Conservation (phyloP, 805 yeast species). For the Candida endomychidarum region DNA sequence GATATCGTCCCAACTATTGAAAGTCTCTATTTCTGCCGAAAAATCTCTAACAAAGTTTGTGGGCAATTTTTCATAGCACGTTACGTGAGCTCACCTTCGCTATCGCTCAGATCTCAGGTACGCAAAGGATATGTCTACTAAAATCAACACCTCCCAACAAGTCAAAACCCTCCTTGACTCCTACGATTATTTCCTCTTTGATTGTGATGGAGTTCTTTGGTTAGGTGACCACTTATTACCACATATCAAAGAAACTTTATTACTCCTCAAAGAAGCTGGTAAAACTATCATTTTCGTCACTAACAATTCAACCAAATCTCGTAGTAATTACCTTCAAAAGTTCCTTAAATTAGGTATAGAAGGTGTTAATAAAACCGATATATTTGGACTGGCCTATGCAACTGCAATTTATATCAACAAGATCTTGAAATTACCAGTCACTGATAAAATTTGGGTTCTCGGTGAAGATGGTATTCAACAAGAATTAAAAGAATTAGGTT, state of each 20-base stretch:
- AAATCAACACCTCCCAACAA: constrained; percentile 28
- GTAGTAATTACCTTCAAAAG: constrained; percentile 73
- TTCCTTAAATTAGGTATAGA: constrained; percentile 61
- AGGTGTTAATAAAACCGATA: constrained; percentile 55
- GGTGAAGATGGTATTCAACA: constrained; percentile 87
- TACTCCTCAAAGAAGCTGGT: constrained; percentile 49
- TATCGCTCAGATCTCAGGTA: too few species aligned
- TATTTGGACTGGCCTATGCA: constrained; percentile 91
- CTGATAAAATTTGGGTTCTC: constrained; percentile 80
- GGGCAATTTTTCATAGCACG: too few species aligned
- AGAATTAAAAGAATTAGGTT: constrained; percentile 76
- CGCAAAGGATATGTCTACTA: constrained; percentile 20
- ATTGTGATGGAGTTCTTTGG: constrained; percentile 98
- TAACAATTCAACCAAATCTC: constrained; percentile 90
- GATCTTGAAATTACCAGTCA: constrained; percentile 70
- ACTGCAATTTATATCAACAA: constrained; percentile 81
- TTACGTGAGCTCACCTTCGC: too few species aligned
- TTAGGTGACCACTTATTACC: constrained; percentile 82
- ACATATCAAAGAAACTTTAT: constrained; percentile 70
- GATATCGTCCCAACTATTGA: too few species aligned
- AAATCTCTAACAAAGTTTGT: too few species aligned
- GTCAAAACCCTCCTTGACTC: constrained; percentile 55
- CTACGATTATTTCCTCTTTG: constrained; percentile 87
- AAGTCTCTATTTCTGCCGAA: too few species aligned
- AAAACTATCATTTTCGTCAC: constrained; percentile 88